A percentile compares a stretch with the other conserved stretches of the same genome.
These are phyloP conservation scores for Barbarea vulgaris DNA, from an alignment of 345 rosid species.

Conservation along the genomic window DNA sequence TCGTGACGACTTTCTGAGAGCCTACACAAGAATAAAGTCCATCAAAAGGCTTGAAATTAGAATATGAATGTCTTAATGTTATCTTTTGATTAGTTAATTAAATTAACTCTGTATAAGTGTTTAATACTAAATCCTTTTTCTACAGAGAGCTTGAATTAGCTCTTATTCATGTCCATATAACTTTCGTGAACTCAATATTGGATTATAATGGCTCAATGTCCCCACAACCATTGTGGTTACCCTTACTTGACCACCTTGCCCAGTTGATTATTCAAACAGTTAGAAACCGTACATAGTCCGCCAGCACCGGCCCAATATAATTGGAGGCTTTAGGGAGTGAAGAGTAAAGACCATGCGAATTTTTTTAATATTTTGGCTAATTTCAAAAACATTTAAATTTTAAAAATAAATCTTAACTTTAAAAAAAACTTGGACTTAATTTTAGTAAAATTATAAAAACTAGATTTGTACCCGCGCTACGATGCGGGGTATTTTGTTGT, in stretches of 20 bases:
- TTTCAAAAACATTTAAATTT: too few relatives aligned
- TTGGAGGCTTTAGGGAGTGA: background rate
- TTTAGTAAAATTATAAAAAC: too few relatives aligned
- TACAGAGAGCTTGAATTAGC: background rate
- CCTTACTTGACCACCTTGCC: background rate
- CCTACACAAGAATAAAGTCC: background rate
- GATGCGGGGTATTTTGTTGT: too few relatives aligned
- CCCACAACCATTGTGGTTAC: background rate
- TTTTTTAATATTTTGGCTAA: too few relatives aligned
- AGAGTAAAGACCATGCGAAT: background rate
- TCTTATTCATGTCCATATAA: background rate
- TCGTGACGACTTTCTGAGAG: conserved; percentile 50
- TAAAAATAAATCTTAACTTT: too few relatives aligned
- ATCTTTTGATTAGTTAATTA: conserved; percentile 4
- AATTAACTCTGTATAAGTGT: background rate
- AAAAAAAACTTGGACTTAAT: too few relatives aligned
- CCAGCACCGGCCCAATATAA: background rate
- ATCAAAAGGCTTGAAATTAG: conserved; percentile 4
- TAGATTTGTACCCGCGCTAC: too few relatives aligned
- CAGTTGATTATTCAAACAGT: background rate
- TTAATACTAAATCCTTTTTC: background rate
- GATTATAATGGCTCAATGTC: background rate
- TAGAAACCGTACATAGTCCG: background rate
- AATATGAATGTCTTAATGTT: conserved; percentile 17
- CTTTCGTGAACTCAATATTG: background rate